Percentiles rank a stretch among this genome's conserved stretches.
These are phyloP conservation scores for Kluyveromyces dobzhanskii DNA, from an alignment of 805 yeast species.

Conservation along the genomic window DNA sequence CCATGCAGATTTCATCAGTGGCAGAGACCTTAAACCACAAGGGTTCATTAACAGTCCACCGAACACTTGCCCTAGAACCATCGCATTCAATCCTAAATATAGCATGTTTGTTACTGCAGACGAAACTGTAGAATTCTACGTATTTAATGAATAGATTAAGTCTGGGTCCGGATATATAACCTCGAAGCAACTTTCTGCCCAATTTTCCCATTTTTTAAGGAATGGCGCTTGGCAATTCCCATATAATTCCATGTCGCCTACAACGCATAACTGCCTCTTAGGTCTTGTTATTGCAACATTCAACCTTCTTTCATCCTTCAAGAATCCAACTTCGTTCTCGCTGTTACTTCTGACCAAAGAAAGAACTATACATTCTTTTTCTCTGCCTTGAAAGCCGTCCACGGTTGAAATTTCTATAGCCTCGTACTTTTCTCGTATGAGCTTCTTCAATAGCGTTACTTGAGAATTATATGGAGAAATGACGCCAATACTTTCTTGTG, in stretches of 20 bases:
- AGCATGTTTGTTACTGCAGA: constrained; percentile 33
- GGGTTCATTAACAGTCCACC: constrained; percentile 26
- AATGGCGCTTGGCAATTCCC: constrained; percentile 34
- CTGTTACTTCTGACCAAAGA: constrained; percentile 79
- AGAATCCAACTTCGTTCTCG: constrained; percentile 65
- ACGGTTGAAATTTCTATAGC: constrained; percentile 75
- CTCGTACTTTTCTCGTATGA: constrained; percentile 33
- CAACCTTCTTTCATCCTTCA: constrained; percentile 67
- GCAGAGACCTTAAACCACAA: constrained; percentile 18
- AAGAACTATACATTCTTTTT: constrained; percentile 76
- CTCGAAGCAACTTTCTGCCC: constrained; percentile 62
- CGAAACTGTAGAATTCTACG: constrained; percentile 30
- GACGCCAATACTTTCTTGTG: constrained; percentile 58
- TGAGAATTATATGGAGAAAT: constrained; percentile 92
- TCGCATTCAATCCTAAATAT: constrained; percentile 35
- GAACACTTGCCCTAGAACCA: constrained; percentile 32
- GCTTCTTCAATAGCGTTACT: constrained; percentile 49
- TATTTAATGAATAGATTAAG: constrained; percentile 27
- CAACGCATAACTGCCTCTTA: constrained; percentile 69
- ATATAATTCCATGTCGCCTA: constrained; percentile 80
- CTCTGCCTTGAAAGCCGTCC: constrained; percentile 96
- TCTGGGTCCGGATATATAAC: constrained; percentile 55
- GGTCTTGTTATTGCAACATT: constrained; percentile 94
- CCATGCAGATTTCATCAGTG: constrained; percentile 26
- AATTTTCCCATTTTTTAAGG: constrained; percentile 56